Conservation (phyloP, 1,284 basidiomycete genomes). For the Abortiporus biennis region DNA sequence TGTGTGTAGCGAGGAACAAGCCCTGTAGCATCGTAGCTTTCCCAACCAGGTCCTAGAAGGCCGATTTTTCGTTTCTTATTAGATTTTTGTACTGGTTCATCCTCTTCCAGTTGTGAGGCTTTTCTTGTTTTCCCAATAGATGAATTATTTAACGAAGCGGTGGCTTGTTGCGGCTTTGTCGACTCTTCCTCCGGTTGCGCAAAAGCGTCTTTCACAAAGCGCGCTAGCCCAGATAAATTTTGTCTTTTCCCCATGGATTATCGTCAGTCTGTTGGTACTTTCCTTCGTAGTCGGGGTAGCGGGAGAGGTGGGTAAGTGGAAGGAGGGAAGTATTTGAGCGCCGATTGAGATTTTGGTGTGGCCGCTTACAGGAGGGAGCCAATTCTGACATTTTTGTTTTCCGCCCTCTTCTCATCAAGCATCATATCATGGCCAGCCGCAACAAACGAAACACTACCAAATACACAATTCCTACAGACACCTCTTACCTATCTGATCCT, state of each 20-base stretch:
- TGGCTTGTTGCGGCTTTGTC: slow-evolving; percentile 1
- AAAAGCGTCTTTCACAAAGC: slow-evolving; percentile 40
- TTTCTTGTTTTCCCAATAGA: not conserved
- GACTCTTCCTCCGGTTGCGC: slow-evolving; percentile 4
- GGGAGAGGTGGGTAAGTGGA: no score
- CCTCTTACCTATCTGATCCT: no score
- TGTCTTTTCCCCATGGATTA: slow-evolving; percentile 30
- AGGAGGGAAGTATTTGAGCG: no score
- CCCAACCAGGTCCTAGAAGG: slow-evolving; percentile 24
- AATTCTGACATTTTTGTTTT: no score
- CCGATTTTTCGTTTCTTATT: slow-evolving; percentile 29
- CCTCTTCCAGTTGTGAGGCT: slow-evolving; percentile 2
- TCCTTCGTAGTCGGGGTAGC: no score
- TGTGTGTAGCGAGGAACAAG: slow-evolving; percentile 67
- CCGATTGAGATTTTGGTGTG: no score
- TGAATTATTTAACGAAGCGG: no score
- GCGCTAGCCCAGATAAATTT: slow-evolving; percentile 43
- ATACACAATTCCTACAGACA: no score
- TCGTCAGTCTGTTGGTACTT: not conserved
- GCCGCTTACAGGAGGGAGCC: no score
- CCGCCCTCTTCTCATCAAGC: no score
- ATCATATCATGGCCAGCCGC: no score
- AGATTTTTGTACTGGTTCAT: slow-evolving; percentile 10
- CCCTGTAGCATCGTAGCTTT: slow-evolving; percentile 60
- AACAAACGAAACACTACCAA: no score